Conservation (phyloP, 2,329 filamentous ascomycete genomes). For the Zalaria obscura region DNA sequence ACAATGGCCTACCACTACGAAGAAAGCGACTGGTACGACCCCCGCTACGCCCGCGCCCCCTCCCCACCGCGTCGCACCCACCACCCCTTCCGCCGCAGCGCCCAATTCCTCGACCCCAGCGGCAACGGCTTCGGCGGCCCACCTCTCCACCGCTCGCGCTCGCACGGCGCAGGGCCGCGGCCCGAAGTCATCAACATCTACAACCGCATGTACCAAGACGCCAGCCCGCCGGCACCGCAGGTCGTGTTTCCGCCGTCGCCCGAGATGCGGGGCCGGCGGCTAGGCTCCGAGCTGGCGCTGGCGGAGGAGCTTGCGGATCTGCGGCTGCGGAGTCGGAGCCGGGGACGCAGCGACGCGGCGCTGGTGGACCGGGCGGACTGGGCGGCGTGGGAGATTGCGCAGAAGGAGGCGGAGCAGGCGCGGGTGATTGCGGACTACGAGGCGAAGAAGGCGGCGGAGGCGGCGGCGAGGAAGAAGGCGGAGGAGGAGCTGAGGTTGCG, state of each 20-base stretch:
- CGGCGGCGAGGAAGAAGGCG: slow-evolving; percentile 7
- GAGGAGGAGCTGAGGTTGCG: slow-evolving; percentile 8
- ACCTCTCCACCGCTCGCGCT: slow-evolving; percentile 27
- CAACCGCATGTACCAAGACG: slow-evolving; percentile 25
- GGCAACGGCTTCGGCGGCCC: slow-evolving; percentile 7
- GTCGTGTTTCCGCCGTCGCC: not conserved
- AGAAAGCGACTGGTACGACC: not conserved
- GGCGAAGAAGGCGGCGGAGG: slow-evolving; percentile 7
- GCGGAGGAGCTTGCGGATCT: not conserved
- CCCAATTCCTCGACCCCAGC: slow-evolving; percentile 12
- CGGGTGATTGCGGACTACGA: slow-evolving; percentile 15
- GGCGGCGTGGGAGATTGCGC: not conserved
- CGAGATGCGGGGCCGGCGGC: not conserved
- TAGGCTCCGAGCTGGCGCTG: not conserved
- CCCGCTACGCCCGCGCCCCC: not conserved
- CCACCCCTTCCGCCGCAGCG: slow-evolving; percentile 8
- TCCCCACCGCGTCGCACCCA: slow-evolving; percentile 3
- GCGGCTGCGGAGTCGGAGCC: not conserved
- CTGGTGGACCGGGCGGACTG: not conserved
- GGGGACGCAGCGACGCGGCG: slow-evolving; percentile 1
- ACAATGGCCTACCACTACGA: slow-evolving; percentile 1
- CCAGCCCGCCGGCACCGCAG: slow-evolving; percentile 8
- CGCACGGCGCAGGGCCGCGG: slow-evolving; percentile 26
- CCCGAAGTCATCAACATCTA: slow-evolving; percentile 30
- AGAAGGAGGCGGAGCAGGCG: slow-evolving; percentile 9